Conservation (phyloP, 164 flowering plant genomes). For the Vitis labrusca region DNA sequence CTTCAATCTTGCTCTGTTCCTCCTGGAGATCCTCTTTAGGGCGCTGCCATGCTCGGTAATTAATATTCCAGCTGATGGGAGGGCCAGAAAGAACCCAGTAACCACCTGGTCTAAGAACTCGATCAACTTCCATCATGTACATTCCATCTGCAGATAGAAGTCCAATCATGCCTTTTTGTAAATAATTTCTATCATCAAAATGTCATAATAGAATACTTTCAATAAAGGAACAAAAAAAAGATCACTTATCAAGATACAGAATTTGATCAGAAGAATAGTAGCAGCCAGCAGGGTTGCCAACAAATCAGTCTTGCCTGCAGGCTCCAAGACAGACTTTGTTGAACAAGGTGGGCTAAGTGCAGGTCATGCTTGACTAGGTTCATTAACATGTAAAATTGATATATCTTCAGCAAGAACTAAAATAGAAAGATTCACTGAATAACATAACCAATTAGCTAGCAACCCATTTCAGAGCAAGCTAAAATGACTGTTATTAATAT, state of each 20-base stretch:
- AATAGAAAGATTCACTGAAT: neutral
- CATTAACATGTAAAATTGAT: neutral
- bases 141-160: slow-evolving; percentile 39
- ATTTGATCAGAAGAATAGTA: neutral
- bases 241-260: neutral
- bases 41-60: slow-evolving; percentile 45
- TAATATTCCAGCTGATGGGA: slow-evolving; percentile 45
- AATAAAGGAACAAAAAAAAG: neutral
- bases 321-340: too few relatives aligned
- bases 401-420: neutral
- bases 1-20: slow-evolving; percentile 48
- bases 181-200: neutral
- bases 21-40: slow-evolving; percentile 47
- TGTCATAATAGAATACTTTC: neutral
- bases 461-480: neutral
- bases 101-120: slow-evolving; percentile 57
- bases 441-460: neutral
- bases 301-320: neutral
- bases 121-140: slow-evolving; percentile 59
- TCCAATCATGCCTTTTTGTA: neutral
- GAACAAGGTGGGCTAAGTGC: neutral
- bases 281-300: neutral
- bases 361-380: neutral
- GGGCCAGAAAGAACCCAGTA: slow-evolving; percentile 60
- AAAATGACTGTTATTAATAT: too few relatives aligned